Conservation (phyloP, 2,329 filamentous ascomycete genomes). For the Gliomastix tumulicola region DNA sequence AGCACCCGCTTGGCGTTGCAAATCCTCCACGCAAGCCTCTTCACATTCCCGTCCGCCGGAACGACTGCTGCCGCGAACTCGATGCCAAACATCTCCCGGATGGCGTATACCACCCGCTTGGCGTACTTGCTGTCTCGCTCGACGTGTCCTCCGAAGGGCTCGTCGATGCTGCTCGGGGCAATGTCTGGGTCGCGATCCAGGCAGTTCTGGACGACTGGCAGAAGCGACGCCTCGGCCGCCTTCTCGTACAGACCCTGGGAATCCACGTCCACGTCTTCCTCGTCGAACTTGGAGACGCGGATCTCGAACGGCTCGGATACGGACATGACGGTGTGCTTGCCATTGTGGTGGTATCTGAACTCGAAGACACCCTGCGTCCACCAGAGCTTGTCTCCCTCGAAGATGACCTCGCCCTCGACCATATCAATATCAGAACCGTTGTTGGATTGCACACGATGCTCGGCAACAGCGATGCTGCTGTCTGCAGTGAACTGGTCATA, state of each 20-base stretch:
- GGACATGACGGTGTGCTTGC: constrained; percentile 87
- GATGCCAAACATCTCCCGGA: constrained; percentile 94
- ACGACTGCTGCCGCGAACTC: constrained; percentile 93
- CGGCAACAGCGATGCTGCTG: constrained; percentile 64
- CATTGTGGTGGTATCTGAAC: constrained; percentile 93
- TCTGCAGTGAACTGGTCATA: constrained; percentile 74
- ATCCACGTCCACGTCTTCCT: constrained; percentile 59
- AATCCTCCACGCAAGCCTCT: constrained; percentile 88
- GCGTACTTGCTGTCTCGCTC: constrained; percentile 87
- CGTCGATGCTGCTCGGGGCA: constrained; percentile 71
- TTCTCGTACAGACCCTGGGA: constrained; percentile 54
- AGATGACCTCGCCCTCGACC: constrained; percentile 75
- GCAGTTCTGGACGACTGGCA: constrained; percentile 85
- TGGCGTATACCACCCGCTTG: constrained; percentile 84
- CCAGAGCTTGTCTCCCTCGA: constrained; percentile 89
- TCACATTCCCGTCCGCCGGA: constrained; percentile 82
- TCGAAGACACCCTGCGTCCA: constrained; percentile 97
- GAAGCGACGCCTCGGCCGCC: constrained; percentile 67
- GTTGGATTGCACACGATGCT: constrained; percentile 48
- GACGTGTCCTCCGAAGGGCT: constrained; percentile 77
- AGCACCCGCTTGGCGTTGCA: constrained; percentile 93
- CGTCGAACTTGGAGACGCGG: constrained; percentile 71
- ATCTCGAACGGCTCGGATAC: constrained; percentile 93
- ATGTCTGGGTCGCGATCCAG: constrained; percentile 89
- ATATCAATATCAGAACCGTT: constrained; percentile 50